Evolutionary conservation across 2,329 filamentous ascomycete genomes (phyloP), one percentile per base, ranked within the genome.

Genomic region (Neonectria magnoliae): DNA sequence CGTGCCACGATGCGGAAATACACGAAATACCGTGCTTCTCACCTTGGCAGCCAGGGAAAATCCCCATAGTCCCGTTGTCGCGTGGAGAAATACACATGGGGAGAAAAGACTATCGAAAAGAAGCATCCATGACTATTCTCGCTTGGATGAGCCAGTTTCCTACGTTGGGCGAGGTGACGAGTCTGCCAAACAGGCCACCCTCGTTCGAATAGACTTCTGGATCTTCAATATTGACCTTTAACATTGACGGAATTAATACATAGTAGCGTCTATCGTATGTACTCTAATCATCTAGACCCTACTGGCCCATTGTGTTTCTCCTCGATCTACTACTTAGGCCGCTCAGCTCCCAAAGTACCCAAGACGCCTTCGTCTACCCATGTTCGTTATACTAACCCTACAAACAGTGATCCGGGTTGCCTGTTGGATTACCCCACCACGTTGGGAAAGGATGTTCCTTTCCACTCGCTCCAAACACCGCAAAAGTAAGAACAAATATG

Each of bases 401-500:
- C n/a, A 22, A 36, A 36, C 50, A 52, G 25, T 52, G 44, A 48
- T 48, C 44, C 16, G 44, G 44, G 14, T 29, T 48, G 20, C 44
- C 44, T 10, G 20, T 27, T 27, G 44, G 44, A 48, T 48, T 48
- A 6, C 44, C 44, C 44, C 44, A 48, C 44, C 44, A 48, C 22
- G 55, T 65, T 6, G 71, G 71, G 47, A 73, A 73, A 3, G 68
- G 67, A 5, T 52, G 62, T 42, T 55, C 52, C 9, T 68, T 65
- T 9, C 72, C 73, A 41, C 64, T 69, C 1, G 67, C 72, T 9
- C 73, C 73, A 48, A 67, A 68, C 0, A 74, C 72, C 1, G 73
- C 71, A 59, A 75, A 74, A 0, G 70, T 67, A 0, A 75, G 60
- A n/a, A 75, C 67, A 47, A 76, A 76, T 4, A 76, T 71, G 11